Base-by-base conservation (phyloP, 1,284 basidiomycete genomes). In the Ceratobasidium theobromae region DNA sequence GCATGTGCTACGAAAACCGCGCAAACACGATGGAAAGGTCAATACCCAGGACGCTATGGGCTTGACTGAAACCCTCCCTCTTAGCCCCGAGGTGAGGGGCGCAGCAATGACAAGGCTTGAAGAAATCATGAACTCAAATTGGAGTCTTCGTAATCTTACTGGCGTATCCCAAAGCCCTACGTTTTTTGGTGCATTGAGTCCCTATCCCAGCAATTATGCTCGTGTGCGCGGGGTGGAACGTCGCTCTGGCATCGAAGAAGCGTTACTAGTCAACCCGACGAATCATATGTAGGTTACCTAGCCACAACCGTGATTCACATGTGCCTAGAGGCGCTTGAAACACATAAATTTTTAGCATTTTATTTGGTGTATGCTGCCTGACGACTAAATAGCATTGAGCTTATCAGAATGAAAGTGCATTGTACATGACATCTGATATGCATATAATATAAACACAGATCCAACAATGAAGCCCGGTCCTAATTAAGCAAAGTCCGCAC, bases 31-130 rank as follows among this genome's bases (percentile, higher is more conserved):
- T 23, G 32, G 8, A 30, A 28, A 33, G n/a, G 33, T 32, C 18
- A 25, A 1, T 48, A 3, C 48, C 18, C 45, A 49, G n/a, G 21
- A 16, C 38, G 2, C 46, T 12, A 16, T 25, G 8, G 48, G 51
- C 23, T 62, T 48, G 11, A 62, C 46, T 25, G 33, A 51, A 52
- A 52, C 58, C 2, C 21, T 40, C 8, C 58, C 58, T 21, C 46
- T 62, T 30, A 62, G 58, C 35, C 58, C 58, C 14, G 58, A 62
- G 35, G 12, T 62, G 21, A 30, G 58, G 23, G 58, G 32, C 23
- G 48, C 58, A 4, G 58, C 58, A n/a, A 62, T 62, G 58, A 62
- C 58, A 2, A 62, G 48, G 28, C 35, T 62, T 23, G 48, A 62
- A 8, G 35, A 62, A 25, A 62, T 62, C 23, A 38, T 62, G 6